phyloP scores from a whole-genome alignment of 2,329 filamentous ascomycete genomes.

The Cercospora zeina region DNA sequence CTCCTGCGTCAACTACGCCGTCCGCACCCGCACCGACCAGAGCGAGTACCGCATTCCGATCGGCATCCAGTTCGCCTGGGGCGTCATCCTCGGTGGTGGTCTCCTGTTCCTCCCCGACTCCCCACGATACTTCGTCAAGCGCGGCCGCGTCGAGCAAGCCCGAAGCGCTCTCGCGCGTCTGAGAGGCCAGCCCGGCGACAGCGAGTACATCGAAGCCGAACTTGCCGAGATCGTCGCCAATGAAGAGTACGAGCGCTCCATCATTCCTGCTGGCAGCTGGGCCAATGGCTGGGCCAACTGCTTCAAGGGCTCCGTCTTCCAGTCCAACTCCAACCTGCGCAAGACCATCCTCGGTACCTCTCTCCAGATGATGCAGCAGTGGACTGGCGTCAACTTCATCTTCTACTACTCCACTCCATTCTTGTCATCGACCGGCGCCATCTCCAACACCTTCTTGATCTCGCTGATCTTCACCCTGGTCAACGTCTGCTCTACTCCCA shows the following conservation, averaged over 20 bases:
- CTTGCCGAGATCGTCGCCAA: constrained; percentile 85
- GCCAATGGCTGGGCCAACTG: constrained; percentile 67
- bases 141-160: constrained; percentile 67
- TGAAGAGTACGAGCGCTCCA: constrained; percentile 75
- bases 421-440: constrained; percentile 75
- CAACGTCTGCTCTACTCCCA: constrained; percentile 80
- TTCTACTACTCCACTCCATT: constrained; percentile 76
- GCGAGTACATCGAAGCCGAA: constrained; percentile 74
- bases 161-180: constrained; percentile 64
- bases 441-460: constrained; percentile 77
- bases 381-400: constrained; percentile 90
- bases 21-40: constrained; percentile 61
- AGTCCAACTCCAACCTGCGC: constrained; percentile 53
- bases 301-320: constrained; percentile 58
- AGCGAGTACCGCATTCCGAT: constrained; percentile 80
- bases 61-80: constrained; percentile 76
- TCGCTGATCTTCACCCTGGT: constrained; percentile 83
- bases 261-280: constrained; percentile 66
- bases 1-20: constrained; percentile 71
- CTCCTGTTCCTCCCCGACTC: constrained; percentile 80
- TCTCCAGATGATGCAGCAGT: constrained; percentile 55
- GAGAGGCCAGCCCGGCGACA: constrained; percentile 71
- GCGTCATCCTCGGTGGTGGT: constrained; percentile 69
- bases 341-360: constrained; percentile 51
- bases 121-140: constrained; percentile 82